Percentiles rank a stretch among this genome's conserved stretches.
Evolutionary conservation across 1,139 yeast genomes (phyloP).

Genomic region (Torulaspora globosa): DNA sequence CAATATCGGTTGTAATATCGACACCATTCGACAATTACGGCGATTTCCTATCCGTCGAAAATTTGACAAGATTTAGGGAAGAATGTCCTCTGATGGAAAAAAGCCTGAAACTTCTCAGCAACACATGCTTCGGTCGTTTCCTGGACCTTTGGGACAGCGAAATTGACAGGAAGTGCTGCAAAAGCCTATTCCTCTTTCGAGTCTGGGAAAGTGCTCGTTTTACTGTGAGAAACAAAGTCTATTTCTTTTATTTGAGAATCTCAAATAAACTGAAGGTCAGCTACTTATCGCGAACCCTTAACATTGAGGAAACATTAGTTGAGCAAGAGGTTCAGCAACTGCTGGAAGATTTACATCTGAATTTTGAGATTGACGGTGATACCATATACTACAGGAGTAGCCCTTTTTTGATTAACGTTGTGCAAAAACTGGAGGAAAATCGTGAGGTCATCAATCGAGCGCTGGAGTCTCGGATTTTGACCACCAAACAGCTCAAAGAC

Average conservation of each 20-base stretch:
- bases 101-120: slow-evolving; percentile 23
- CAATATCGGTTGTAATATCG: slow-evolving; percentile 25
- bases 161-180: slow-evolving; percentile 16
- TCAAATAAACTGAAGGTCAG: slow-evolving; percentile 24
- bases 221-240: slow-evolving; percentile 29
- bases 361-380: slow-evolving; percentile 25
- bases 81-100: slow-evolving; percentile 16
- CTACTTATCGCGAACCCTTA: slow-evolving; percentile 28
- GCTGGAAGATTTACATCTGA: slow-evolving; percentile 21
- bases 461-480: slow-evolving; percentile 9
- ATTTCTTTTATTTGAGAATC: slow-evolving; percentile 30
- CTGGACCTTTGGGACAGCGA: slow-evolving; percentile 26
- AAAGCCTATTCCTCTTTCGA: slow-evolving; percentile 22
- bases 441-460: slow-evolving; percentile 9
- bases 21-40: slow-evolving; percentile 31
- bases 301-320: slow-evolving; percentile 21
- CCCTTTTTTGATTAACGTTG: slow-evolving; percentile 13
- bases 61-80: slow-evolving; percentile 16
- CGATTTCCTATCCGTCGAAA: slow-evolving; percentile 25
- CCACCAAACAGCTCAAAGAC: slow-evolving; percentile 12
- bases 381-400: slow-evolving; percentile 17
- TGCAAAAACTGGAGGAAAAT: slow-evolving; percentile 14
- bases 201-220: slow-evolving; percentile 24
- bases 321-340: slow-evolving; percentile 20
- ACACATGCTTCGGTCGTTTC: slow-evolving; percentile 27